These are phyloP conservation scores for Backusella westeae DNA, from an alignment of 192 early-diverging fungal genomes.

Conservation along the genomic window DNA sequence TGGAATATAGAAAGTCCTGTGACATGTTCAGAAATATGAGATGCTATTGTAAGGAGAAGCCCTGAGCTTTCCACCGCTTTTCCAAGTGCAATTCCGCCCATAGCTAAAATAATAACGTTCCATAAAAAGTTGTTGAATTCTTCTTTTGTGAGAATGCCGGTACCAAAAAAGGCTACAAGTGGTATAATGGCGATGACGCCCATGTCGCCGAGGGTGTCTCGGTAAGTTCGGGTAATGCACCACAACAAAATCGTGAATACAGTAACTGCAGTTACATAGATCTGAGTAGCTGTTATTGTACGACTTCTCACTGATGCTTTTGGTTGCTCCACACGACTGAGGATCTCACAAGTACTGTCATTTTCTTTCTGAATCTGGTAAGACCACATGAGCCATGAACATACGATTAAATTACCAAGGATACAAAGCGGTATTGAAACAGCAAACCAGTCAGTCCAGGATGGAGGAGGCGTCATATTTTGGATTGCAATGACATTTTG, in stretches of 20 bases:
- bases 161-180: slow-evolving; percentile 84
- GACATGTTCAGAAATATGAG: slow-evolving; percentile 60
- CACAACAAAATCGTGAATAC: slow-evolving; percentile 80
- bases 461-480: slow-evolving; percentile 86
- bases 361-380: slow-evolving; percentile 60
- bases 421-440: slow-evolving; percentile 86
- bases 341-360: neutral
- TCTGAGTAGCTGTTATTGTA: slow-evolving; percentile 67
- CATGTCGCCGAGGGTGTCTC: slow-evolving; percentile 88
- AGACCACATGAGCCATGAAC: slow-evolving; percentile 71
- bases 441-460: slow-evolving; percentile 90
- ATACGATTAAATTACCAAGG: slow-evolving; percentile 77
- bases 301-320: slow-evolving; percentile 28
- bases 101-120: slow-evolving; percentile 88
- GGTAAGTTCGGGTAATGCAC: slow-evolving; percentile 79
- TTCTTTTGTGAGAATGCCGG: slow-evolving; percentile 89
- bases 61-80: slow-evolving; percentile 88
- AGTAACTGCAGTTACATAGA: slow-evolving; percentile 74
- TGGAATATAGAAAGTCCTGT: slow-evolving; percentile 65
- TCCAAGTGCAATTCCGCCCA: slow-evolving; percentile 95
- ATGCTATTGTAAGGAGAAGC: slow-evolving; percentile 75
- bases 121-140: slow-evolving; percentile 96
- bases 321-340: slow-evolving; percentile 38
- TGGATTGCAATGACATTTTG: slow-evolving; percentile 96
- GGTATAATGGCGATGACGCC: slow-evolving; percentile 91